These are phyloP conservation scores for Macrolepiota dolichaula DNA, from an alignment of 768 basidiomycete species.

Conservation along the genomic window DNA sequence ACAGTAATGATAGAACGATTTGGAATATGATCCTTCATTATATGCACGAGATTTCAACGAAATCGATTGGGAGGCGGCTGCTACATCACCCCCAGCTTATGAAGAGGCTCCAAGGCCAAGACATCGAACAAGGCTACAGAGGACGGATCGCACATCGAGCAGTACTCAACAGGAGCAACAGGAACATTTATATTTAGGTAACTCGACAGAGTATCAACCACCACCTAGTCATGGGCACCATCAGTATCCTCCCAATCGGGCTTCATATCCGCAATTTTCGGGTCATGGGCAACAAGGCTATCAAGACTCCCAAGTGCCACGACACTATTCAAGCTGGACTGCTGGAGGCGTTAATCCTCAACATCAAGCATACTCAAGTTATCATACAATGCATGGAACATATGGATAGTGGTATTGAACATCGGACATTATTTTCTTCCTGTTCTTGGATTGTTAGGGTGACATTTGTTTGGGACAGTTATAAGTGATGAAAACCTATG, in stretches of 20 bases:
- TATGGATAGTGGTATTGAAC: not conserved
- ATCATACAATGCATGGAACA: not conserved
- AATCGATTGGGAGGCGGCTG: slow-evolving; percentile 71
- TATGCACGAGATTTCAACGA: slow-evolving; percentile 81
- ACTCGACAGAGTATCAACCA: not conserved
- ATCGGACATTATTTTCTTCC: not conserved
- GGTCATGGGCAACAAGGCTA: not conserved
- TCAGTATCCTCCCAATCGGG: slow-evolving; percentile 2
- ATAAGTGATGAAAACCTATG: no score
- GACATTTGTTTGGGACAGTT: no score
- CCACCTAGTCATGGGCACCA: not conserved
- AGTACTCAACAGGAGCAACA: not conserved
- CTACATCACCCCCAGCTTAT: not conserved
- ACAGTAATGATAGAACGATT: slow-evolving; percentile 49
- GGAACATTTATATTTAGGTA: not conserved
- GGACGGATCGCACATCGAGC: not conserved
- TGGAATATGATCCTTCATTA: slow-evolving; percentile 74
- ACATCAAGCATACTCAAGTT: not conserved
- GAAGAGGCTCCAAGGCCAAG: not conserved
- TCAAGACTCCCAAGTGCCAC: not conserved
- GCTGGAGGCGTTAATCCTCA: not conserved
- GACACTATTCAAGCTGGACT: slow-evolving; percentile 1
- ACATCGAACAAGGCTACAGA: not conserved
- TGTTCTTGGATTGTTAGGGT: not conserved
- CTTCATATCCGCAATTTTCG: not conserved